phyloP scores from a whole-genome alignment of 1,139 yeast species.

The Lodderomyces jiufengensis region DNA sequence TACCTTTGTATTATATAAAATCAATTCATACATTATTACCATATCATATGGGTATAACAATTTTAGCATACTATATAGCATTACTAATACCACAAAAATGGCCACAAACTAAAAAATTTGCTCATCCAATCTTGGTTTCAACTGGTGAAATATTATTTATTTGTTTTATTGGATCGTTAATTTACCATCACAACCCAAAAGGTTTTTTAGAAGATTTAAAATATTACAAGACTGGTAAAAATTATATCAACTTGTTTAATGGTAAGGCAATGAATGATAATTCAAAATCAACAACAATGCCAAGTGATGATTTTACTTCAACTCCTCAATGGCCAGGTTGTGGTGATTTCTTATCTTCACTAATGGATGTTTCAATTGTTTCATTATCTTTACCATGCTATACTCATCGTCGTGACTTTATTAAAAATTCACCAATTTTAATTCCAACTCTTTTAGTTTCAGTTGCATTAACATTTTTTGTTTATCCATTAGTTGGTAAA shows the following conservation, averaged over 20 bases:
- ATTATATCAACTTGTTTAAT: slow-evolving; percentile 57
- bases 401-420: slow-evolving; percentile 63
- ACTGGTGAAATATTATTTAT: slow-evolving; percentile 60
- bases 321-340: slow-evolving; percentile 69
- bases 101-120: slow-evolving; percentile 45
- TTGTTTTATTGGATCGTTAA: slow-evolving; percentile 58
- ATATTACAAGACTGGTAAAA: slow-evolving; percentile 67
- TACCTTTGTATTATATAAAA: slow-evolving; percentile 50
- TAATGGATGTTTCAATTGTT: slow-evolving; percentile 76
- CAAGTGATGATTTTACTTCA: slow-evolving; percentile 25
- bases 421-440: slow-evolving; percentile 54
- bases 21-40: slow-evolving; percentile 54
- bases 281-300: slow-evolving; percentile 18
- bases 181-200: slow-evolving; percentile 39
- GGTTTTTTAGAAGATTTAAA: slow-evolving; percentile 50
- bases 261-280: slow-evolving; percentile 27
- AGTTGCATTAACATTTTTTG: slow-evolving; percentile 56
- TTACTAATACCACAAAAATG: slow-evolving; percentile 46
- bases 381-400: slow-evolving; percentile 76
- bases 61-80: slow-evolving; percentile 53
- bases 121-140: slow-evolving; percentile 71
- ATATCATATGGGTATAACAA: slow-evolving; percentile 58
- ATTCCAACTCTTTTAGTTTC: slow-evolving; percentile 59
- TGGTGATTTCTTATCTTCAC: slow-evolving; percentile 66
- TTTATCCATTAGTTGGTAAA: slow-evolving; percentile 66